Conservation (phyloP, 495 filamentous ascomycete genomes). For the Copromyces sp. region DNA sequence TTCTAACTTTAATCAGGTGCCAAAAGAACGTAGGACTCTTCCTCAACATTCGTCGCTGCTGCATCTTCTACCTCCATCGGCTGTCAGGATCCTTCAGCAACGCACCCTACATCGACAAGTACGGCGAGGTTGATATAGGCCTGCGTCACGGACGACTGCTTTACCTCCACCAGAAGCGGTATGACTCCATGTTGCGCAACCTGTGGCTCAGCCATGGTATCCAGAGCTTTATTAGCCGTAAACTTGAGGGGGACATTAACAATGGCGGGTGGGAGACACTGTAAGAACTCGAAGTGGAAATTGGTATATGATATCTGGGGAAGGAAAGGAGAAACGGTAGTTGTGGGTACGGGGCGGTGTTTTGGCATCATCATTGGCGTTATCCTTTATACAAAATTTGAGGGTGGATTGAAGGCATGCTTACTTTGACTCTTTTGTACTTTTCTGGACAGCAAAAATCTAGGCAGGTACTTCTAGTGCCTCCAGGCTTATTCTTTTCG, state of each 20-base stretch:
- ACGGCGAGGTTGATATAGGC: conserved; percentile 85
- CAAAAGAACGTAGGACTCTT: conserved; percentile 82
- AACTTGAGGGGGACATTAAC: conserved; percentile 89
- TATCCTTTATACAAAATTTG: background rate
- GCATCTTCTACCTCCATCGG: conserved; percentile 73
- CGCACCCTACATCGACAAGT: conserved; percentile 87
- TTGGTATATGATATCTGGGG: background rate
- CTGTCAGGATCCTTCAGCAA: conserved; percentile 72
- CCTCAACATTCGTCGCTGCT: conserved; percentile 94
- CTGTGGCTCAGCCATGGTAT: conserved; percentile 83
- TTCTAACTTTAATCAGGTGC: conserved; percentile 45
- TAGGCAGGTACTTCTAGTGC: background rate
- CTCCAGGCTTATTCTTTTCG: background rate
- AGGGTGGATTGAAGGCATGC: background rate
- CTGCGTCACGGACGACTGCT: conserved; percentile 74
- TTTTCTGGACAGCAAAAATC: background rate
- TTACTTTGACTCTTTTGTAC: background rate
- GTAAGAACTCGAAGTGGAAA: conserved; percentile 17
- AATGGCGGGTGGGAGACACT: conserved; percentile 96
- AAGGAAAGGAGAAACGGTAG: background rate
- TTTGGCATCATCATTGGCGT: background rate
- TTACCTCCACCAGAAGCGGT: conserved; percentile 85
- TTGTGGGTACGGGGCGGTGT: background rate
- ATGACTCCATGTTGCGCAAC: conserved; percentile 75
- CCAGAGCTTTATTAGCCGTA: conserved; percentile 78